These are phyloP conservation scores for Coffea canephora DNA, from an alignment of 257 asterid genomes.

Conservation along the genomic window DNA sequence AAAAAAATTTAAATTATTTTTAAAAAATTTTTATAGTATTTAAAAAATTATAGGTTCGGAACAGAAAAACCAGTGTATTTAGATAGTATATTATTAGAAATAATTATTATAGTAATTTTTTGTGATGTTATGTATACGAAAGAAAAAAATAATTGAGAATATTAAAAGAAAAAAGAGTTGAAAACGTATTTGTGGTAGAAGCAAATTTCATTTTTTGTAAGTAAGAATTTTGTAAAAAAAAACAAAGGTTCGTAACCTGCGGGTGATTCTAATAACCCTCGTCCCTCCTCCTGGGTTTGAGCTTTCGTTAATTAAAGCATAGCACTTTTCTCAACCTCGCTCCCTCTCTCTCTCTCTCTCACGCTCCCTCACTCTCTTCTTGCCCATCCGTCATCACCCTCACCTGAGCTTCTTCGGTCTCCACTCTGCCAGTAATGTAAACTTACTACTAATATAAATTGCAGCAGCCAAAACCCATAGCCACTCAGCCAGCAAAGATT, in stretches of 20 bases:
- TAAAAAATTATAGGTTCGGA: no score
- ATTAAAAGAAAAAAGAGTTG: no score
- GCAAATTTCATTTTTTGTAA: no score
- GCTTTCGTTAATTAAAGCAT: constrained; percentile 24
- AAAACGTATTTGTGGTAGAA: no score
- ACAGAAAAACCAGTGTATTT: no score
- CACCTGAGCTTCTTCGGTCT: background rate
- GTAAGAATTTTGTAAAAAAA: no score
- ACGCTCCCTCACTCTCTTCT: background rate
- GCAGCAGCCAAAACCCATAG: constrained; percentile 2
- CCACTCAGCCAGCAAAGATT: background rate
- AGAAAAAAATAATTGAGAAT: no score
- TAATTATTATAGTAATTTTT: no score
- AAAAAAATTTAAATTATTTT: no score
- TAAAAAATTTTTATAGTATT: no score
- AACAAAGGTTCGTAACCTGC: background rate
- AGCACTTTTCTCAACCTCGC: background rate
- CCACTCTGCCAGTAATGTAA: constrained; percentile 1
- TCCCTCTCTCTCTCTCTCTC: constrained; percentile 13
- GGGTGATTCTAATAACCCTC: constrained; percentile 6
- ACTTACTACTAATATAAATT: background rate
- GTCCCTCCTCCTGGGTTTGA: constrained; percentile 19
- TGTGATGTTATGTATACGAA: no score
- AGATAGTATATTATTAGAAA: no score
- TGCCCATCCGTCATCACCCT: background rate